phyloP scores from a whole-genome alignment of 768 basidiomycete genomes.

The Thelephora ganbajun region DNA sequence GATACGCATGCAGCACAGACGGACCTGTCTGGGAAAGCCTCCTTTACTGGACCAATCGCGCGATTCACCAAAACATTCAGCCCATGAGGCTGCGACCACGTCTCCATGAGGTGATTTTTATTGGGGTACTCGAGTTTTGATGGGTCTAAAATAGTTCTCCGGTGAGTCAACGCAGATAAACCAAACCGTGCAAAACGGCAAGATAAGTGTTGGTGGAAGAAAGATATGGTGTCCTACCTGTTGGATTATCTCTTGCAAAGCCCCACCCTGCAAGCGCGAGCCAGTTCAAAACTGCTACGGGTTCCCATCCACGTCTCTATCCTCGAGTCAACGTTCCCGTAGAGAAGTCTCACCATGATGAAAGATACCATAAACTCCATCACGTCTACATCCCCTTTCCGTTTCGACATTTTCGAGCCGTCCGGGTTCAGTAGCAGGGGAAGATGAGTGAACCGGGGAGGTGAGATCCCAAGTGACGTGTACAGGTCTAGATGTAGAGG shows the following conservation, averaged over 20 bases:
- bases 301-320: constrained; percentile 32
- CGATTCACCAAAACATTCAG: constrained; percentile 38
- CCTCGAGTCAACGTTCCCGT: not conserved
- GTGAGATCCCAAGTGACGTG: constrained; percentile 49
- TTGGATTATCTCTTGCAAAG: constrained; percentile 47
- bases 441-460: constrained; percentile 83
- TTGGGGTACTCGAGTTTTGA: constrained; percentile 79
- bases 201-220: not conserved
- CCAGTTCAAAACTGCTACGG: constrained; percentile 83
- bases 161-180: constrained; percentile 60
- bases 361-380: constrained; percentile 69
- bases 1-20: constrained; percentile 1
- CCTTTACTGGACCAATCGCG: constrained; percentile 37
- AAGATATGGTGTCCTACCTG: constrained; percentile 29
- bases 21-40: constrained; percentile 47
- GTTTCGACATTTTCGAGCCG: constrained; percentile 90
- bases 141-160: constrained; percentile 70
- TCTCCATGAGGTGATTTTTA: constrained; percentile 63
- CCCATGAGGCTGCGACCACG: constrained; percentile 35
- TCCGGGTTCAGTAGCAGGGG: constrained; percentile 84
- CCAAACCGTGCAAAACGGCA: constrained; percentile 42
- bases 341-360: not conserved
- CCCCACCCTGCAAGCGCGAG: constrained; percentile 94
- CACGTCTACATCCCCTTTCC: constrained; percentile 81
- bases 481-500: constrained; percentile 89